Percentiles rank a stretch among this genome's conserved stretches.
These are phyloP conservation scores for Neohortaea acidophila DNA, from an alignment of 495 filamentous ascomycete species.

Conservation along the genomic window DNA sequence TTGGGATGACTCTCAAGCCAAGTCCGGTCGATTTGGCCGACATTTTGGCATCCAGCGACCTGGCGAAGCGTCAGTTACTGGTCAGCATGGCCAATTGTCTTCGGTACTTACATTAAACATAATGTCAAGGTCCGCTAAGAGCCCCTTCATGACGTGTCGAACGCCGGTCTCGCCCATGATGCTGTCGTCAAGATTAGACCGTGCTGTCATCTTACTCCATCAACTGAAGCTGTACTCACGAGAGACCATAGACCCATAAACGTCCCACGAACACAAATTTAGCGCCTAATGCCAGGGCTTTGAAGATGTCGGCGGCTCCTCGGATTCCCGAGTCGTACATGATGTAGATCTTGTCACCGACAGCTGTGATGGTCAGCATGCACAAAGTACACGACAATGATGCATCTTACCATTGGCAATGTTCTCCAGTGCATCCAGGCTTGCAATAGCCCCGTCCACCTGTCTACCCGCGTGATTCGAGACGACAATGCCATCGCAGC, in stretches of 20 bases:
- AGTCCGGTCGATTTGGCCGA: slow-evolving; percentile 36
- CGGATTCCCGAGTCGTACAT: slow-evolving; percentile 51
- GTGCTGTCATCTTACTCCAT: no score
- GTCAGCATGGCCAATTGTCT: no score
- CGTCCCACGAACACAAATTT: slow-evolving; percentile 49
- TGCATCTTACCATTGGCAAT: slow-evolving; percentile 38
- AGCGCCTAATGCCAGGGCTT: slow-evolving; percentile 49
- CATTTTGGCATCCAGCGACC: slow-evolving; percentile 43
- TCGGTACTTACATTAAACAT: slow-evolving; percentile 47
- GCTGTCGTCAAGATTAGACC: no score
- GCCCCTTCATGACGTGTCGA: slow-evolving; percentile 47
- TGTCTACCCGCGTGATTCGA: slow-evolving; percentile 48
- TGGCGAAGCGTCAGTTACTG: no score
- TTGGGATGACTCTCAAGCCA: slow-evolving; percentile 8
- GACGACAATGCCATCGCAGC: slow-evolving; percentile 43
- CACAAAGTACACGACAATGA: neutral
- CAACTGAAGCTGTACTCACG: no score
- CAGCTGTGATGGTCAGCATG: slow-evolving; percentile 14
- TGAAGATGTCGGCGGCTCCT: slow-evolving; percentile 41
- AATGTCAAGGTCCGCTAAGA: slow-evolving; percentile 54
- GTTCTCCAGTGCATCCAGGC: slow-evolving; percentile 46
- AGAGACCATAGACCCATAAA: slow-evolving; percentile 45
- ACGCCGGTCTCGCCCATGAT: slow-evolving; percentile 46
- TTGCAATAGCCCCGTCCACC: slow-evolving; percentile 47
- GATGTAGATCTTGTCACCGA: slow-evolving; percentile 37